A percentile compares a stretch with the other conserved stretches of the same genome.
phyloP scores from a whole-genome alignment of 768 basidiomycete species.

The Imleria badia region DNA sequence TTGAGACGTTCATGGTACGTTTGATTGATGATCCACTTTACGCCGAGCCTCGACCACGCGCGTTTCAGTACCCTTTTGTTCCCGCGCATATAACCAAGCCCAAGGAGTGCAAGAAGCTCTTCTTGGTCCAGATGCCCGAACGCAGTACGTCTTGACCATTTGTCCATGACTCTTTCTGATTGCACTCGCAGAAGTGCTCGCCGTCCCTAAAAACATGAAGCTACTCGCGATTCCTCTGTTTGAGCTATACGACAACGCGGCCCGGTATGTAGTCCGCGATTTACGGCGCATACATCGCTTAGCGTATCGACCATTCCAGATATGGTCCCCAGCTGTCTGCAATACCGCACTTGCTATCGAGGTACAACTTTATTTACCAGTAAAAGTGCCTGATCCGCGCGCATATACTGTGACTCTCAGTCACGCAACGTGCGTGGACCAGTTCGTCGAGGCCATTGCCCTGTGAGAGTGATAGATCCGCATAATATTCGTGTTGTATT shows the following conservation, averaged over 20 bases:
- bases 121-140: constrained; percentile 93
- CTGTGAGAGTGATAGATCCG: constrained; percentile 1
- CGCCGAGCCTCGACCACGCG: not conserved
- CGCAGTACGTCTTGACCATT: constrained; percentile 58
- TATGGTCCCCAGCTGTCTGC: constrained; percentile 95
- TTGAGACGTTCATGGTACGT: constrained; percentile 97
- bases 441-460: not conserved
- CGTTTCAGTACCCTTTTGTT: constrained; percentile 80
- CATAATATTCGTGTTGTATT: constrained; percentile 10
- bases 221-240: constrained; percentile 94
- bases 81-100: constrained; percentile 97
- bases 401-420: not conserved
- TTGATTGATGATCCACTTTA: not conserved
- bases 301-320: constrained; percentile 29
- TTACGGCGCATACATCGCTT: not conserved
- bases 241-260: constrained; percentile 97
- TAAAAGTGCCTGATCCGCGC: constrained; percentile 22
- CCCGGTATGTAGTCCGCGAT: constrained; percentile 49
- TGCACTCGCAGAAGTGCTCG: constrained; percentile 73
- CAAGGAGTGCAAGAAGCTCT: constrained; percentile 97
- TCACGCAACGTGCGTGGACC: not conserved
- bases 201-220: constrained; percentile 99
- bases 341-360: constrained; percentile 88
- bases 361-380: constrained; percentile 83
- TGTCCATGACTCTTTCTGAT: not conserved